Percentiles rank a stretch among this genome's conserved stretches.
phyloP scores from a whole-genome alignment of 2,329 filamentous ascomycete genomes.

The Pseudogymnoascus sp. region DNA sequence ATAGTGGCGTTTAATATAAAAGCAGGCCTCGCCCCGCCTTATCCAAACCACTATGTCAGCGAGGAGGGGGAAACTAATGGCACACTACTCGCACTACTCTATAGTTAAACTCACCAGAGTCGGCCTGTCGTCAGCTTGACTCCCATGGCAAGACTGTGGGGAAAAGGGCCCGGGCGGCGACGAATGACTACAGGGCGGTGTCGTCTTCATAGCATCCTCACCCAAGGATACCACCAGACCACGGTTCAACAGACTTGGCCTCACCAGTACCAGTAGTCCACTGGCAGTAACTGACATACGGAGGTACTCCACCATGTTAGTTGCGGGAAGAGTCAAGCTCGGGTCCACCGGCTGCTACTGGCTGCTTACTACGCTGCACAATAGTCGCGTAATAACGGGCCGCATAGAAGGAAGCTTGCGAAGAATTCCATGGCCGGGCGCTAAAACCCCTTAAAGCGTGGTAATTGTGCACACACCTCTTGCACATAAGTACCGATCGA shows the following conservation, averaged over 20 bases:
- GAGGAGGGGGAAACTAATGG: neutral
- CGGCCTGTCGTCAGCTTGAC: neutral
- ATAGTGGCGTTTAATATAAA: slow-evolving; percentile 11
- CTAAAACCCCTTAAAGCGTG: neutral
- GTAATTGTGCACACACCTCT: slow-evolving; percentile 1
- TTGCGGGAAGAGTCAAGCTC: neutral
- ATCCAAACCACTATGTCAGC: neutral
- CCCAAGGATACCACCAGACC: neutral
- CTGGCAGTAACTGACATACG: neutral
- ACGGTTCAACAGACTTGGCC: neutral
- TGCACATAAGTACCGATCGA: neutral
- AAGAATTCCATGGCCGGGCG: neutral
- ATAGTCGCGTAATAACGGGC: slow-evolving; percentile 5
- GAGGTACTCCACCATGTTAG: neutral
- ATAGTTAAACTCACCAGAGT: neutral
- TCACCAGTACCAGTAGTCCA: neutral
- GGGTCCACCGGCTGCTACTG: neutral
- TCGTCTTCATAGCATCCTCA: neutral
- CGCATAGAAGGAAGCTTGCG: slow-evolving; percentile 2
- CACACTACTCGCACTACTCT: neutral
- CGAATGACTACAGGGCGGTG: neutral
- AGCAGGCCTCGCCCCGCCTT: neutral
- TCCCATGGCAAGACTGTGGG: neutral
- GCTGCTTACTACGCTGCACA: neutral
- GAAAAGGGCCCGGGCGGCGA: neutral